Percentiles rank a stretch among this genome's conserved stretches.
Evolutionary conservation across 1,284 basidiomycete genomes (phyloP).

Genomic region (Austroboletus sp.): DNA sequence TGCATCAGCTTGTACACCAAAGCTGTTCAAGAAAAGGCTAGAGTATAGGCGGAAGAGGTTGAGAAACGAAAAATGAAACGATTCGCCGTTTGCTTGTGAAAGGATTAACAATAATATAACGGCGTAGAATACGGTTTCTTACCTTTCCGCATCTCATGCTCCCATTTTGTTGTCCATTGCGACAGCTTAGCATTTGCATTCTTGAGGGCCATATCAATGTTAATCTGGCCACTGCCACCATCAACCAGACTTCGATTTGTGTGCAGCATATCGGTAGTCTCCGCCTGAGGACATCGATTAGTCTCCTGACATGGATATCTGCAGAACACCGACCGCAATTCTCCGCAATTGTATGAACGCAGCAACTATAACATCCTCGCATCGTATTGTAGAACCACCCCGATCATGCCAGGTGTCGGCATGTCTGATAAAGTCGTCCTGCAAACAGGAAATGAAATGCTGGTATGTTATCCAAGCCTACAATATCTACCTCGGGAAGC

Average conservation of each 20-base stretch:
- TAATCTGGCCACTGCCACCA: constrained; percentile 51
- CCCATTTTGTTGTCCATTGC: constrained; percentile 64
- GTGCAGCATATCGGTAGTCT: constrained; percentile 68
- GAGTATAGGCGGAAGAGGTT: constrained; percentile 70
- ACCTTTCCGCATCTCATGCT: constrained; percentile 65
- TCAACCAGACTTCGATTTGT: constrained; percentile 44
- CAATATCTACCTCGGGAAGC: constrained; percentile 55
- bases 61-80: constrained; percentile 67
- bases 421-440: constrained; percentile 63
- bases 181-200: constrained; percentile 65
- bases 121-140: constrained; percentile 9
- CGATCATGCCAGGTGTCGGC: constrained; percentile 63
- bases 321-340: constrained; percentile 52
- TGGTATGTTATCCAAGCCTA: constrained; percentile 1
- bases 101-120: constrained; percentile 8
- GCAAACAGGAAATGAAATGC: constrained; percentile 10
- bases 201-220: constrained; percentile 61
- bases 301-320: constrained; percentile 2
- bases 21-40: constrained; percentile 72
- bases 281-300: constrained; percentile 42
- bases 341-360: constrained; percentile 68
- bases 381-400: constrained; percentile 48
- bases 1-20: constrained; percentile 62
- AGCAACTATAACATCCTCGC: constrained; percentile 71
- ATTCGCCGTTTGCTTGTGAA: constrained; percentile 51